phyloP scores from a whole-genome alignment of 1,139 yeast genomes.

The Saccharomyces hybrid region DNA sequence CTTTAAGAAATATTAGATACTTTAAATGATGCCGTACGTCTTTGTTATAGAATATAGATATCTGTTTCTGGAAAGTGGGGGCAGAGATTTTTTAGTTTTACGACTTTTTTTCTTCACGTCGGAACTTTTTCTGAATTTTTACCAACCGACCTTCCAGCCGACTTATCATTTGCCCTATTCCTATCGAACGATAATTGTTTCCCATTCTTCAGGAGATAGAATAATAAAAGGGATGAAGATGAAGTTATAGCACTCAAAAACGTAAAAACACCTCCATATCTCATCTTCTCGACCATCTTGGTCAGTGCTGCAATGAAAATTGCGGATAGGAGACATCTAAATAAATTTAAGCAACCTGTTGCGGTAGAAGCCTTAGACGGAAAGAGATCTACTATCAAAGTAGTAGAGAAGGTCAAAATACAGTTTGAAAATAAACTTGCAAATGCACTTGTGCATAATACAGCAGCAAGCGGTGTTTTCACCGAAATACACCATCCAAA shows the following conservation, averaged over 20 bases:
- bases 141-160: neutral
- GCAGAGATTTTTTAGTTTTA: neutral
- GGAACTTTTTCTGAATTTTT: neutral
- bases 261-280: slow-evolving; percentile 57
- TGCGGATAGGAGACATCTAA: slow-evolving; percentile 54
- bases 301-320: slow-evolving; percentile 46
- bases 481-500: slow-evolving; percentile 68
- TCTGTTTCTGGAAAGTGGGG: neutral
- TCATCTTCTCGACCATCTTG: slow-evolving; percentile 35
- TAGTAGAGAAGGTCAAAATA: slow-evolving; percentile 44
- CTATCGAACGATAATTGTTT: slow-evolving; percentile 13
- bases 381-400: slow-evolving; percentile 52
- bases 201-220: slow-evolving; percentile 26
- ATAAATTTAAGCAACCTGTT: slow-evolving; percentile 49
- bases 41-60: neutral
- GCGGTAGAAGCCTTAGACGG: slow-evolving; percentile 54
- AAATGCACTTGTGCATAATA: slow-evolving; percentile 48
- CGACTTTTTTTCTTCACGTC: neutral
- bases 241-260: slow-evolving; percentile 41
- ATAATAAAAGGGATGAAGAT: slow-evolving; percentile 16
- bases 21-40: neutral
- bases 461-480: slow-evolving; percentile 45
- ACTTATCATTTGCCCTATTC: neutral
- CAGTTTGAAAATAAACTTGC: slow-evolving; percentile 41
- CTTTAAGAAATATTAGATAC: neutral